These are phyloP conservation scores for Apiospora marii DNA, from an alignment of 2,329 filamentous ascomycete genomes.

Conservation along the genomic window DNA sequence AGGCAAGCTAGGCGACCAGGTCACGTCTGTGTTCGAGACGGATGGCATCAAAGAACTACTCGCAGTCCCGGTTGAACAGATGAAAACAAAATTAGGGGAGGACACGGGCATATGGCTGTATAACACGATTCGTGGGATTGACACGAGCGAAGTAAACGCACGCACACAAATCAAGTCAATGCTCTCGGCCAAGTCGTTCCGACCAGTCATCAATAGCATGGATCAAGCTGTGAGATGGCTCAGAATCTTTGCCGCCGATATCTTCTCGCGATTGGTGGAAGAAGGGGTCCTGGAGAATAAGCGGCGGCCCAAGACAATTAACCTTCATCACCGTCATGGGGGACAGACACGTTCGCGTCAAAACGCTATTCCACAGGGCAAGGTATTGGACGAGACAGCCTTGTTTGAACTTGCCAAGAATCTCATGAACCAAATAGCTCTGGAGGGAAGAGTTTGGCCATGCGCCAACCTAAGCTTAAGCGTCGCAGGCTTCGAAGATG, in stretches of 20 bases:
- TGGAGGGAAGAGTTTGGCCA: conserved; percentile 85
- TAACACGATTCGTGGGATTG: conserved; percentile 83
- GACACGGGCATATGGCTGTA: conserved; percentile 89
- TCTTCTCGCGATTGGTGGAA: conserved; percentile 87
- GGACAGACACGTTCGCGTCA: conserved; percentile 78
- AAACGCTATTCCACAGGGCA: conserved; percentile 78
- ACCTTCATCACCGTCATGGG: conserved; percentile 80
- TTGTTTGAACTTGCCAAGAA: conserved; percentile 80
- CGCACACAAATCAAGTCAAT: conserved; percentile 96
- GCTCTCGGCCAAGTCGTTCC: conserved; percentile 95
- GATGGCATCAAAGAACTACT: conserved; percentile 81
- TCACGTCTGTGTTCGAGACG: conserved; percentile 81
- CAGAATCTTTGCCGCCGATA: conserved; percentile 89
- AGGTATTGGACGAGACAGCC: conserved; percentile 72
- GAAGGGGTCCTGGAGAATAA: conserved; percentile 90
- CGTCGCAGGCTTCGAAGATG: conserved; percentile 92
- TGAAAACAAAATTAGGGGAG: conserved; percentile 81
- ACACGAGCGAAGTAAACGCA: conserved; percentile 87
- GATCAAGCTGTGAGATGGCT: conserved; percentile 88
- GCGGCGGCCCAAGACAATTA: conserved; percentile 84
- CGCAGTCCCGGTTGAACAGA: conserved; percentile 73
- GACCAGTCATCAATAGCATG: conserved; percentile 78
- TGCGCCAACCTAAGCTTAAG: conserved; percentile 90
- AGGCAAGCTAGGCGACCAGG: conserved; percentile 90
- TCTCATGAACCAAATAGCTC: conserved; percentile 78